Evolutionary conservation across 805 yeast genomes (phyloP), one percentile per base, ranked within the genome.

Genomic region (Candida ovalis): DNA sequence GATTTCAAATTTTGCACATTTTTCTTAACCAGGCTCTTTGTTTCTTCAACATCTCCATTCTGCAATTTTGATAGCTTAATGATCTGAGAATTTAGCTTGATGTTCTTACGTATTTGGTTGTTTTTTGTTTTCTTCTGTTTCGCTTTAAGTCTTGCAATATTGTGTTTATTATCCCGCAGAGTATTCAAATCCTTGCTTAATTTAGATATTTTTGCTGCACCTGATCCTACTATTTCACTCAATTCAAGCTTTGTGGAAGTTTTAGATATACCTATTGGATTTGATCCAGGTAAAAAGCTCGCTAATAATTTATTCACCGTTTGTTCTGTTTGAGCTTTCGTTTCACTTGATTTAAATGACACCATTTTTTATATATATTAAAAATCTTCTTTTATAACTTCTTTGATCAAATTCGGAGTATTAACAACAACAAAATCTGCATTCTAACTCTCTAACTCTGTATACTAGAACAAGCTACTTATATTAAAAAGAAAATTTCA

Each of bases 1-100:
- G 75, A 70, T 48, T 67, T 67, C 12, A 76, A 49, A 24, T 59
- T 63, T 8, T 62, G 55, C 3, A 73, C 61, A 50, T 77, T 76
- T 42, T 57, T 66, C 21, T 64, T 66, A 69, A 79, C 56, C 47
- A 73, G 67, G 52, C 69, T 61, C 36, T 61, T 56, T 15, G 73
- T 65, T 55, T 66, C 72, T 49, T 71, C 57, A 43, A 62, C 30
- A 40, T 57, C 60, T n/a, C 57, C 54, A n/a, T 45, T 49, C 28
- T 57, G 54, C 21, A 64, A 39, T 38, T 48, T 59, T 7, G 62
- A 54, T 4, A 58, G 44, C 43, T 53, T 60, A 36, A 52, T 48
- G n/a, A 62, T 52, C 33, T 54, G 56, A 2, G 45, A 21, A 8
- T 52, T 47, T 0, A 58, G 35, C 8, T 47, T 38, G 28, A 46